Evolutionary conservation across 2,329 filamentous ascomycete species (phyloP).

Genomic region (Bipolaris bicolor): DNA sequence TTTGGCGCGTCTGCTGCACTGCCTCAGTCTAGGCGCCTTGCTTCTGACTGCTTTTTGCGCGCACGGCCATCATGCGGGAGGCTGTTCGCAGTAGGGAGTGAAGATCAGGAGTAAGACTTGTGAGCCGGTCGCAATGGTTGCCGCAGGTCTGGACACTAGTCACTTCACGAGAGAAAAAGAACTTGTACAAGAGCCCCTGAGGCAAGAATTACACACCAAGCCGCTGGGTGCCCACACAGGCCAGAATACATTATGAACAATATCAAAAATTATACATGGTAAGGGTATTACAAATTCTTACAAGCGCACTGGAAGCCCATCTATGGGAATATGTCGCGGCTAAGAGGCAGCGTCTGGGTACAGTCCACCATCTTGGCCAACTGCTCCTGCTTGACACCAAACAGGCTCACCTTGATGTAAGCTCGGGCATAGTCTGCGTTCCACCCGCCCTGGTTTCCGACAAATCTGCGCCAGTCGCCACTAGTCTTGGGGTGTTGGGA

Average conservation of each 20-base stretch:
- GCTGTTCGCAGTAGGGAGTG: too few species aligned
- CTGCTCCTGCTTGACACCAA: conserved; percentile 33
- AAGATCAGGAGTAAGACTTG: neutral
- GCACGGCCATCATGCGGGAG: neutral
- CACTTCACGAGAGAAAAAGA: neutral
- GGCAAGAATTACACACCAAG: neutral
- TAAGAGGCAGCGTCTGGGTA: conserved; percentile 38
- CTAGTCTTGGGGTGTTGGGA: conserved; percentile 35
- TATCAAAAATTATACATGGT: neutral
- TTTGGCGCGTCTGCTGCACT: neutral
- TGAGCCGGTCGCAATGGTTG: neutral
- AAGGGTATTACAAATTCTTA: neutral
- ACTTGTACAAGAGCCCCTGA: too few species aligned
- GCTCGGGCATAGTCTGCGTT: conserved; percentile 43
- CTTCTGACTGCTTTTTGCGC: neutral
- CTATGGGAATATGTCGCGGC: conserved; percentile 16
- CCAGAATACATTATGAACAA: neutral
- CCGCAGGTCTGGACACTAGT: neutral
- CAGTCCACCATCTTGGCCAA: conserved; percentile 34
- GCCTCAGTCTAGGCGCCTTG: neutral
- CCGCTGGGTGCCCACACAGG: neutral
- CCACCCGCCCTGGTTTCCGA: conserved; percentile 39
- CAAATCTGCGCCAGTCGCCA: conserved; percentile 34
- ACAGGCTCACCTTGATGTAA: conserved; percentile 40
- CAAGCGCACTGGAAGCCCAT: neutral